Base-by-base conservation (phyloP, 2,329 filamentous ascomycete genomes). In the Hypoxylon sp. region DNA sequence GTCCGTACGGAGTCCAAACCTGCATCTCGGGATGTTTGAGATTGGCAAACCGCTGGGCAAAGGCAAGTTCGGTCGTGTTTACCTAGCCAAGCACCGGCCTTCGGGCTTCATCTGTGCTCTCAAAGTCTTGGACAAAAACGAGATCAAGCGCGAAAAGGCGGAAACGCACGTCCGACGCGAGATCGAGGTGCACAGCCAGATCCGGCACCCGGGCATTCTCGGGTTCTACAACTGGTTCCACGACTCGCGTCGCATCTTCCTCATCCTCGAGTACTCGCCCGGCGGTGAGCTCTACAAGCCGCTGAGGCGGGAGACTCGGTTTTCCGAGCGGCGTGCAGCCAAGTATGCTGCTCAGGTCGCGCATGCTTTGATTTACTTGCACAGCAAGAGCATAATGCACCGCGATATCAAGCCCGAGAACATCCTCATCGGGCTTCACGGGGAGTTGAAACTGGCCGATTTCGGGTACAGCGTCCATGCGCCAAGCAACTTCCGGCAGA, bases 391-490 rank as follows among this genome's bases (percentile, higher is more conserved):
- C 80, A 92, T 98, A 74, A 98, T 98, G 84, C 94, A 98, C 81
- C 88, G 94, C 67, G 94, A 98, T 76, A 98, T 98, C 83, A 98
- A 98, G 84, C 94, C 94, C 1, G 94, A 98, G 82, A 98, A 98
- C 77, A 98, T 98, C 71, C 87, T 98, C 17, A 91, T 98, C 26
- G 95, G 95, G 14, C 94, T 98, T 66, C 94, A 98, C 78, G 95
- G 94, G 72, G 95, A 98, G 84, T 94, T 98, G 83, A 98, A 98
- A 81, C 94, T 98, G 77, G 96, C 93, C 5, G 95, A 98, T 80
- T 98, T 98, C 77, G 95, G 95, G 52, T 98, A 95, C 95, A 97
- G 93, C 79, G 95, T 98, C 3, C 95, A 98, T 81, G 95, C 95
- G 5, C 95, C 95, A 31, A 98, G 97, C 81, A 96, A 94, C 83